A percentile compares a stretch with the other conserved stretches of the same genome.
Conservation (phyloP, 2,329 filamentous ascomycete genomes). For the Colletotrichum shisoi region DNA sequence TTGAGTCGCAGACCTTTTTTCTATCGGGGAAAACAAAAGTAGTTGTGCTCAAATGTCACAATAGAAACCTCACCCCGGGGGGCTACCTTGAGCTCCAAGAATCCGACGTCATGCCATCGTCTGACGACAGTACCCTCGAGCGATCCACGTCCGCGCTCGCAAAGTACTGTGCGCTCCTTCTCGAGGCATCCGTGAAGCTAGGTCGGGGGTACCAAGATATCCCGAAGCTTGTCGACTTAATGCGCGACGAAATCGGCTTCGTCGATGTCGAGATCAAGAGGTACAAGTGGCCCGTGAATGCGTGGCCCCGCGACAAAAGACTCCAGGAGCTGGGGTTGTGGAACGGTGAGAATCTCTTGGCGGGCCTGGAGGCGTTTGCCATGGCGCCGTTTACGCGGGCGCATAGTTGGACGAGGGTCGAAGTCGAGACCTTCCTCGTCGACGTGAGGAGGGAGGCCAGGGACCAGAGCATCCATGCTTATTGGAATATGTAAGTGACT, state of each 20-base stretch:
- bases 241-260: slow-evolving; percentile 62
- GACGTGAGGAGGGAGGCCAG: not conserved
- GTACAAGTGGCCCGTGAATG: slow-evolving; percentile 59
- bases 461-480: not conserved
- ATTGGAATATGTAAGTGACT: not conserved
- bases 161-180: slow-evolving; percentile 46
- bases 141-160: slow-evolving; percentile 40
- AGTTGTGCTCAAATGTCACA: not conserved
- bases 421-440: not conserved
- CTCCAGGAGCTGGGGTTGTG: not conserved
- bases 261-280: slow-evolving; percentile 57
- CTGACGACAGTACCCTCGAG: slow-evolving; percentile 53
- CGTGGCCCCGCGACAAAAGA: slow-evolving; percentile 52
- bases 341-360: not conserved
- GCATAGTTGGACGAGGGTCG: not conserved
- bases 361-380: not conserved
- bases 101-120: slow-evolving; percentile 49
- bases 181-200: slow-evolving; percentile 45
- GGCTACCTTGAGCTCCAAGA: slow-evolving; percentile 57
- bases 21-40: not conserved
- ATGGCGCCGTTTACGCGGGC: not conserved
- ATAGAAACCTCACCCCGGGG: slow-evolving; percentile 50
- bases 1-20: not conserved
- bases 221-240: slow-evolving; percentile 45
- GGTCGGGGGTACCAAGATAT: slow-evolving; percentile 44